Percentiles rank a stretch among this genome's conserved stretches.
Conservation (phyloP, 768 basidiomycete genomes). For the Suillus decipiens region DNA sequence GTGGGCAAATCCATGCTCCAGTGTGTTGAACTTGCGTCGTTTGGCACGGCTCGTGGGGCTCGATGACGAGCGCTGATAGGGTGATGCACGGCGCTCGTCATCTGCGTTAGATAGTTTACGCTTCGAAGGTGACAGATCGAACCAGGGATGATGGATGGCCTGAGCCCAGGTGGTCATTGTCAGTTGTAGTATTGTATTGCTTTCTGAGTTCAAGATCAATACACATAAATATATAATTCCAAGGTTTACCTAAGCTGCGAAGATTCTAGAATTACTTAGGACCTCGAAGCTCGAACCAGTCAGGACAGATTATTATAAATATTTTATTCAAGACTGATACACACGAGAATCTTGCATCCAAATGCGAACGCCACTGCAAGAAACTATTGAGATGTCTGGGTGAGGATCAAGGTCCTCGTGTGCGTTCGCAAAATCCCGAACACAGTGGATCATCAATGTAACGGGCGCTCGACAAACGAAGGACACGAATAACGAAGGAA, state of each 20-base stretch:
- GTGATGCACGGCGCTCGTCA: slow-evolving; percentile 19
- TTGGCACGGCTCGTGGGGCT: slow-evolving; percentile 47
- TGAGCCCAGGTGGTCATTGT: slow-evolving; percentile 40
- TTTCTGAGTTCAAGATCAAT: neutral
- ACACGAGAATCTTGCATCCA: too few relatives aligned
- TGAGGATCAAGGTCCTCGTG: too few relatives aligned
- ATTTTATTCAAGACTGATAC: too few relatives aligned
- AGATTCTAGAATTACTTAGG: neutral
- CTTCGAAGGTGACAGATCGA: slow-evolving; percentile 39
- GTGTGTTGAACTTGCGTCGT: slow-evolving; percentile 46
- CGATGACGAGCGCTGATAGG: slow-evolving; percentile 37
- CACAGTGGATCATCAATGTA: too few relatives aligned
- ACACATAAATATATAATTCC: neutral
- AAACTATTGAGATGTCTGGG: too few relatives aligned
- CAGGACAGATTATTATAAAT: too few relatives aligned
- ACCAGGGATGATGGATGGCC: slow-evolving; percentile 47
- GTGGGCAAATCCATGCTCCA: slow-evolving; percentile 61
- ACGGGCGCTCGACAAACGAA: too few relatives aligned
- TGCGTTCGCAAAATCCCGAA: too few relatives aligned
- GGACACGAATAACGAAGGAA: too few relatives aligned
- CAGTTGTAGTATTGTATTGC: neutral
- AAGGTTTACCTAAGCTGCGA: neutral
- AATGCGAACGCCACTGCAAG: too few relatives aligned
- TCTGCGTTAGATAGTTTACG: slow-evolving; percentile 34
- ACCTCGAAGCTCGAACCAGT: too few relatives aligned